Evolutionary conservation across 129 eudicot species (phyloP), one percentile per base, ranked within the genome.

Genomic region (Escallonia rubra): DNA sequence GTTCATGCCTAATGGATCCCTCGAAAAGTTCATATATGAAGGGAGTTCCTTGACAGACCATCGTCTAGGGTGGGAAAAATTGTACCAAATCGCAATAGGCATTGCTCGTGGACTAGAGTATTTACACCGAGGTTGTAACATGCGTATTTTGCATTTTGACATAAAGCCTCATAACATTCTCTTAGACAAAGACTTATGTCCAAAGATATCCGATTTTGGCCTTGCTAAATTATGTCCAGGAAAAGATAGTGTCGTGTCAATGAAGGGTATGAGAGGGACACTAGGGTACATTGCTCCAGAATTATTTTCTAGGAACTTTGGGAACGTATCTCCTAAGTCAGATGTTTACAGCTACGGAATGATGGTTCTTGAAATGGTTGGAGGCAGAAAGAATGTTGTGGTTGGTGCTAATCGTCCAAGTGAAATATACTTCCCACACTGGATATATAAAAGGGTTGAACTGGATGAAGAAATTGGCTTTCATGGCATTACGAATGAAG

Each of bases 271-370:
- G 6, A 78, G 82, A 61, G 78, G 82, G 46, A 77, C 81, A 0
- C 40, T 61, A 41, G 81, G 81, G 9, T 77, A 70, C 46, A 75
- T 75, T 38, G 80, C 79, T 34, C 79, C 79, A 0, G 79, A 74
- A 61, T 61, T 74, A 4, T 45, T 64, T 7, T 42, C 71, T 40
- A 71, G 70, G 15, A 78, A 41, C 50, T 61, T 71, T 10, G 82
- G 82, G 46, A 65, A 59, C 1, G 79, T 79, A 10, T 77, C 79
- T 10, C 57, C 66, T 41, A 77, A 77, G 43, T 77, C 77, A 2
- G 82, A 77, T 44, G 82, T 79, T 4, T 74, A 73, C 16, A 74
- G 83, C 67, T 79, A 74, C 47, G 83, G 83, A 54, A 79, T 79
- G 83, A 57, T 72, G 74, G 42, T 78, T 13, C 15, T 78, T 5